These are phyloP conservation scores for Moesziomyces sp. DNA, from an alignment of 1,284 basidiomycete species.

Conservation along the genomic window DNA sequence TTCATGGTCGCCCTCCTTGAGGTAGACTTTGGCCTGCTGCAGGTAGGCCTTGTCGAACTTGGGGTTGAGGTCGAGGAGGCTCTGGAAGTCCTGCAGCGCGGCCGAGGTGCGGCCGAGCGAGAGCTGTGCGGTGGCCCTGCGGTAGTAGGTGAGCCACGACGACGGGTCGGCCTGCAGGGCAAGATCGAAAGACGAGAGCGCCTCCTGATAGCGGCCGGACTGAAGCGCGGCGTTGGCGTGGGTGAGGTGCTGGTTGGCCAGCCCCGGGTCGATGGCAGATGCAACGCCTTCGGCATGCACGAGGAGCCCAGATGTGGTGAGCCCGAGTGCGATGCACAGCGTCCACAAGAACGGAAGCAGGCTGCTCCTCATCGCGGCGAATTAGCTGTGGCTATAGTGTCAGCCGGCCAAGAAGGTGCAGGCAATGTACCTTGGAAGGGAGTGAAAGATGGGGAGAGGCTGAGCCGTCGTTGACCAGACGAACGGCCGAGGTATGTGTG, in stretches of 20 bases:
- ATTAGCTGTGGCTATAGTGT: too few relatives aligned
- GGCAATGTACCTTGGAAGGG: too few relatives aligned
- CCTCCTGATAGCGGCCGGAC: slow-evolving; percentile 55
- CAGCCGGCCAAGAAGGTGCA: too few relatives aligned
- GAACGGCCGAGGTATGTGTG: too few relatives aligned
- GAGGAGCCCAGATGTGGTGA: slow-evolving; percentile 22
- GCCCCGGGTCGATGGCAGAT: slow-evolving; percentile 18
- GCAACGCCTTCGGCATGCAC: slow-evolving; percentile 22
- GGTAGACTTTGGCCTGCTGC: slow-evolving; percentile 57
- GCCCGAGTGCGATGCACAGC: slow-evolving; percentile 30
- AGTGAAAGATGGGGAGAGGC: too few relatives aligned
- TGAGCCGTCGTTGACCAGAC: too few relatives aligned
- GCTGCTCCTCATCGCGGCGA: slow-evolving; percentile 20
- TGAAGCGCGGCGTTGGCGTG: slow-evolving; percentile 57
- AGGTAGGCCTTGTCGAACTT: slow-evolving; percentile 63
- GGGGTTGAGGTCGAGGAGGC: slow-evolving; percentile 57
- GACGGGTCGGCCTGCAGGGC: slow-evolving; percentile 55
- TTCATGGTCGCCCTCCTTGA: slow-evolving; percentile 62
- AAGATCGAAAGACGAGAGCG: slow-evolving; percentile 56
- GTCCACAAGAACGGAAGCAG: slow-evolving; percentile 38
- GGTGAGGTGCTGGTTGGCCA: slow-evolving; percentile 44
- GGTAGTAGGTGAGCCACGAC: slow-evolving; percentile 63
- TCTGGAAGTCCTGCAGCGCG: slow-evolving; percentile 59
- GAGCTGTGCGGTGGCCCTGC: slow-evolving; percentile 64
- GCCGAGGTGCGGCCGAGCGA: slow-evolving; percentile 61